phyloP scores from a whole-genome alignment of 2,329 filamentous ascomycete species.

The Stachybotrys chartarum region DNA sequence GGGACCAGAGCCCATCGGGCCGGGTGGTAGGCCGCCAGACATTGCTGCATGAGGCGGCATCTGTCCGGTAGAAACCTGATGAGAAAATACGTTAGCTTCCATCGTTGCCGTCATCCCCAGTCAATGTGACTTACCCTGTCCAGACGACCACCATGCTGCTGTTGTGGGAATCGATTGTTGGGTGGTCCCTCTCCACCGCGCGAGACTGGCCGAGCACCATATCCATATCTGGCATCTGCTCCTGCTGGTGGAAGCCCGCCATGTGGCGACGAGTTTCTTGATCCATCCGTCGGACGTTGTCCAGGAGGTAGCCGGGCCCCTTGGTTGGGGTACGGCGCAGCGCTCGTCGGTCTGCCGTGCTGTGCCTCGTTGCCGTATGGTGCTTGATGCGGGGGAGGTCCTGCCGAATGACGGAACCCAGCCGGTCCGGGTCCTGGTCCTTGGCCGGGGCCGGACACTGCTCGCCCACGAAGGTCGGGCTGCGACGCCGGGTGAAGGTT shows the following conservation, averaged over 20 bases:
- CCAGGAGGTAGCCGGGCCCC: not conserved
- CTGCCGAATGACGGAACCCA: not conserved
- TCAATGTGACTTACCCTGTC: constrained; percentile 22
- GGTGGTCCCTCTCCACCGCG: not conserved
- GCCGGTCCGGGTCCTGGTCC: not conserved
- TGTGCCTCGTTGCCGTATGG: constrained; percentile 13
- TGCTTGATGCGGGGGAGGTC: constrained; percentile 4
- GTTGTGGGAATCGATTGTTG: constrained; percentile 21
- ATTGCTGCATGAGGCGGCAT: constrained; percentile 1
- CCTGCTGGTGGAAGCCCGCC: constrained; percentile 13
- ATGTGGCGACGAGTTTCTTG: constrained; percentile 10
- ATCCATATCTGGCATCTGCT: constrained; percentile 24
- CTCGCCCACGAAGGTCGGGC: constrained; percentile 33
- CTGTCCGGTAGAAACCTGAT: not conserved
- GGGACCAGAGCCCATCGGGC: not conserved
- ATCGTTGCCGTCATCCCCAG: too few species aligned
- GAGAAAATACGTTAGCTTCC: too few species aligned
- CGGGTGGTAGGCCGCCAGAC: not conserved
- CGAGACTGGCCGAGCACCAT: constrained; percentile 27
- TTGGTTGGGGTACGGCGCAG: constrained; percentile 12
- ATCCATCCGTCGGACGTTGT: constrained; percentile 6
- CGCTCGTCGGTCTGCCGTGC: constrained; percentile 16
- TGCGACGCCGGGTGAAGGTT: constrained; percentile 33
- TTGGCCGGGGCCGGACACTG: constrained; percentile 19
- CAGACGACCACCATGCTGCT: constrained; percentile 18